Base-by-base conservation (phyloP, 2,329 filamentous ascomycete species). In the Apiospora arundinis region DNA sequence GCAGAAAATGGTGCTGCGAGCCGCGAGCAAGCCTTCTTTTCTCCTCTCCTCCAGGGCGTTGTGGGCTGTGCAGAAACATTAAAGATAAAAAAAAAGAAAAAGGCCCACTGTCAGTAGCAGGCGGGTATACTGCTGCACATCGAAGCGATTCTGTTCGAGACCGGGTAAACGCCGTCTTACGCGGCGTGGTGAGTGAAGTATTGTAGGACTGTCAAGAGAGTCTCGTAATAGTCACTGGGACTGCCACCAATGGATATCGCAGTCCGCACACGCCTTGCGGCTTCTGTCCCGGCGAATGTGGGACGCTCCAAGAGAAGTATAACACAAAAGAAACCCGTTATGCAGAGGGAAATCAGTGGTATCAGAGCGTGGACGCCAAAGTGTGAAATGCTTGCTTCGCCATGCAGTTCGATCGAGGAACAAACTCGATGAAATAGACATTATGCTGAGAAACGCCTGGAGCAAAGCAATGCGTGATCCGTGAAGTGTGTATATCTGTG, bases 301-400 rank as follows among this genome's bases (percentile, higher is more conserved):
- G 56, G 56, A 63, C 56, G 32, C 56, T 63, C 56, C 56, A 63
- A 63, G 56, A 63, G 56, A 63, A 63, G 56, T 63, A 63, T 63
- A 63, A 60, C 56, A 67, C 65, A 78, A 80, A 75, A 76, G 78
- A 77, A 74, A 80, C 74, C 78, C 79, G 70, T 77, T 76, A 78
- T 80, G 79, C 78, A 77, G 75, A 74, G 75, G 71, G 80, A 80
- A 78, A 79, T 76, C 77, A 77, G 74, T 80, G 80, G 80, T 81
- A 81, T 81, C 79, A 80, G 75, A 80, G 76, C 77, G 78, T 76
- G 48, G 78, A 81, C 80, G 80, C 80, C 80, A 78, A 76, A 74
- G 79, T 46, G 56, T 70, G 68, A 78, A 78, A 81, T 81, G 79
- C 79, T 80, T 80, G 79, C 77, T 80, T 80, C 78, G 79, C 79